Base-by-base conservation (phyloP, 2,329 filamentous ascomycete genomes). In the Zarea fungicola region DNA sequence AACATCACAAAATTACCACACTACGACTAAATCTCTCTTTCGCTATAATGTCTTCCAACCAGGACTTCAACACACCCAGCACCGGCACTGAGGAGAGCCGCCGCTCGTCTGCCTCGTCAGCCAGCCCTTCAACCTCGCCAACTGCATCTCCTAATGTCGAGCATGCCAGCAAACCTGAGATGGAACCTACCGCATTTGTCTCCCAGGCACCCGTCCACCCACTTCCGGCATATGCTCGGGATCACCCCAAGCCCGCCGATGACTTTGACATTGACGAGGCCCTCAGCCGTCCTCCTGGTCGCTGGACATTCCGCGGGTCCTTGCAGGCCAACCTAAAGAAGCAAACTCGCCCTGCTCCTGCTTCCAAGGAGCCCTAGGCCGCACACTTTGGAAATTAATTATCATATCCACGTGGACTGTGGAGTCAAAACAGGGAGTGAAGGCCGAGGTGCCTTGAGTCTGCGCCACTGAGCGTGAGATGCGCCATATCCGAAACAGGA, bases 181-280 rank as follows among this genome's bases (percentile, higher is more conserved):
- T 35, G 39, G 26, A 11, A 4, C 8, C 26, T n/a, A 21, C 9
- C 16, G 22, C 13, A 6, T 40, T 45, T 23, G 42, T 45, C 32
- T 48, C 50, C 48, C 46, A 51, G 35, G 50, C 41, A 40, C 45
- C 49, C 45, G 44, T 51, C 50, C 57, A 71, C 52, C 62, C 65
- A 5, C 55, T 74, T 11, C 62, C 65, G 11, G 56, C 59, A 14
- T 59, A 66, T 8, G 58, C 61, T 13, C 67, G 68, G 19, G 52
- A 60, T 3, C 76, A 68, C 52, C 69, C 71, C 42, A 67, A 70
- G 58, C 73, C 73, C 2, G 41, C 54, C 1, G 54, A 60, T 3
- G 64, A 73, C 9, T 50, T 74, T 29, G 62, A 72, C 46, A 58
- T 77, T 13, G 62, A 66, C 31, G 64, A 73, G 55, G 65, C 73